Conservation (phyloP, 257 asterid species). For the Gardenia jasminoides region DNA sequence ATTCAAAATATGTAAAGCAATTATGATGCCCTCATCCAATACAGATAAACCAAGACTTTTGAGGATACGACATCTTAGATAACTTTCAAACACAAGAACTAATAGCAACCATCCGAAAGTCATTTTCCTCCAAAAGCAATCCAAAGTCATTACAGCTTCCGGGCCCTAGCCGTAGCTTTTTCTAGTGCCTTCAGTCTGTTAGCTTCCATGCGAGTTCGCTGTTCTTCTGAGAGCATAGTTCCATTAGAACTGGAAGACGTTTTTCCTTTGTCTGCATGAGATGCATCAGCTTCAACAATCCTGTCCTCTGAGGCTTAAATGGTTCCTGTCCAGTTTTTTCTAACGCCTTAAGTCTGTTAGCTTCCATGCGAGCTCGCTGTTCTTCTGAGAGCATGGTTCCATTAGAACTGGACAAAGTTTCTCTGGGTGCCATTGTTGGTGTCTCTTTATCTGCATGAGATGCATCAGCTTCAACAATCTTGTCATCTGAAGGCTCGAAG, state of each 20-base stretch:
- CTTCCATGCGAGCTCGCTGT: conserved; percentile 73
- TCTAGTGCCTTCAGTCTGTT: conserved; percentile 70
- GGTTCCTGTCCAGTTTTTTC: conserved; percentile 75
- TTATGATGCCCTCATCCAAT: neutral
- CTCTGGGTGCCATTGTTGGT: conserved; percentile 12
- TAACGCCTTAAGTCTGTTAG: conserved; percentile 66
- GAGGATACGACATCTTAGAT: neutral
- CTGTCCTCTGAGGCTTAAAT: conserved; percentile 20
- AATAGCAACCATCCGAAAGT: neutral
- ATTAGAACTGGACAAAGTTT: conserved; percentile 18
- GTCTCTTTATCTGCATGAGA: conserved; percentile 26
- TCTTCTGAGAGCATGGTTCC: conserved; percentile 52
- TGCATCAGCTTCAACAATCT: conserved; percentile 22
- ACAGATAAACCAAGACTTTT: neutral
- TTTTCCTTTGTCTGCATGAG: conserved; percentile 21
- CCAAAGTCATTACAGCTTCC: neutral
- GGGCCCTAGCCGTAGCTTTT: conserved; percentile 63
- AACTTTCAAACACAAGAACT: neutral
- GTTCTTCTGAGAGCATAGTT: conserved; percentile 57
- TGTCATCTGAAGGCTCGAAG: conserved; percentile 20
- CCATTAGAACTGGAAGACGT: conserved; percentile 21
- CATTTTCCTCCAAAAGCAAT: too few species aligned
- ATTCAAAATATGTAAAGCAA: neutral
- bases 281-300: conserved; percentile 22
- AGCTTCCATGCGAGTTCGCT: conserved; percentile 73